Percentiles rank a stretch among this genome's conserved stretches.
Evolutionary conservation across 306 rosid species (phyloP).

Genomic region (Hippophae tibetana): DNA sequence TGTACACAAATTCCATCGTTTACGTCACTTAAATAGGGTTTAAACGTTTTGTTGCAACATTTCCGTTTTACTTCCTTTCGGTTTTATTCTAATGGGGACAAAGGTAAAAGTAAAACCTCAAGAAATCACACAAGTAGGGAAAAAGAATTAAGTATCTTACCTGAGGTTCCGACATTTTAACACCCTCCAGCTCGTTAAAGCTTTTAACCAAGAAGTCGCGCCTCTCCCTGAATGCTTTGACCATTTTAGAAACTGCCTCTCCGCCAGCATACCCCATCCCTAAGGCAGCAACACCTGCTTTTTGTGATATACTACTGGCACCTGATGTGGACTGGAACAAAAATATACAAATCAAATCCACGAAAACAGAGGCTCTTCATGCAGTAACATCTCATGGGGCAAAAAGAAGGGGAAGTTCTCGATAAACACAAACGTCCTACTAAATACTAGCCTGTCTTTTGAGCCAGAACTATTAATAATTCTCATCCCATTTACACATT

Average conservation of each 20-base stretch:
- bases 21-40: too few relatives aligned
- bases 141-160: conserved; percentile 20
- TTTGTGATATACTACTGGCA: conserved; percentile 88
- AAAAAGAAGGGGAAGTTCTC: too few relatives aligned
- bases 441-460: too few relatives aligned
- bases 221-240: conserved; percentile 82
- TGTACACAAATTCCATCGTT: too few relatives aligned
- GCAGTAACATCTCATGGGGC: too few relatives aligned
- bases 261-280: conserved; percentile 97
- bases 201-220: conserved; percentile 81
- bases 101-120: neutral
- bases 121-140: neutral
- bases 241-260: conserved; percentile 73
- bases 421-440: too few relatives aligned
- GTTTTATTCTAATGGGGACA: neutral
- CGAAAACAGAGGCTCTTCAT: too few relatives aligned
- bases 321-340: conserved; percentile 74
- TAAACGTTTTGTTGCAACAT: too few relatives aligned
- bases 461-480: too few relatives aligned
- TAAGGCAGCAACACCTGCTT: conserved; percentile 88
- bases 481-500: neutral
- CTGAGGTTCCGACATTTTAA: conserved; percentile 79
- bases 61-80: too few relatives aligned
- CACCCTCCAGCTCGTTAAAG: conserved; percentile 65
- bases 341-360: neutral